Percentiles rank a stretch among this genome's conserved stretches.
Conservation (phyloP, 75 land plant genomes). For the Picea glauca region DNA sequence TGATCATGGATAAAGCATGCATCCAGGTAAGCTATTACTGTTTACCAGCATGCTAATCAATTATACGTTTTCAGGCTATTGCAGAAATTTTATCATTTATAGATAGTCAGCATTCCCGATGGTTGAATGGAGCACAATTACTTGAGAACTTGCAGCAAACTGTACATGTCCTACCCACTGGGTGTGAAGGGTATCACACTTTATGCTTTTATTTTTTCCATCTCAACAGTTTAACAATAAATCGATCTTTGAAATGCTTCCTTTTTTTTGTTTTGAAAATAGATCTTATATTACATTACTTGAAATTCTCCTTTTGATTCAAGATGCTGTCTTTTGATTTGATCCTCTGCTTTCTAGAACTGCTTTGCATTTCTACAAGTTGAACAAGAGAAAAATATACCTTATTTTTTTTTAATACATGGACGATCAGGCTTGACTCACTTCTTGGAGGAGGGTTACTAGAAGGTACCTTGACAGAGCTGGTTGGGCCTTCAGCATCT, state of each 20-base stretch:
- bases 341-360: background rate
- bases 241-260: background rate
- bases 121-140: slow-evolving; percentile 59
- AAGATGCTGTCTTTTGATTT: background rate
- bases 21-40: background rate
- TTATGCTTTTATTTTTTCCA: background rate
- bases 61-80: slow-evolving; percentile 34
- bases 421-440: slow-evolving; percentile 47
- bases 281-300: too few relatives aligned
- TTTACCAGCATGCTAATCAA: background rate
- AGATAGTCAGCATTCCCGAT: slow-evolving; percentile 34
- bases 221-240: background rate
- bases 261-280: too few relatives aligned
- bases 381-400: background rate
- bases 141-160: slow-evolving; percentile 29
- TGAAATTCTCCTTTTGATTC: background rate
- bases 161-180: slow-evolving; percentile 33
- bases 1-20: background rate
- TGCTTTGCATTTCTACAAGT: background rate
- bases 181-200: slow-evolving; percentile 50
- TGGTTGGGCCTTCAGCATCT: slow-evolving; percentile 87
- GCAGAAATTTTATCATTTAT: slow-evolving; percentile 32
- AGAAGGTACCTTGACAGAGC: slow-evolving; percentile 72
- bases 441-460: slow-evolving; percentile 75
- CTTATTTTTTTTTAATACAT: background rate